Evolutionary conservation across 2,329 filamentous ascomycete species (phyloP).

Genomic region (Trichoderma lentiforme): DNA sequence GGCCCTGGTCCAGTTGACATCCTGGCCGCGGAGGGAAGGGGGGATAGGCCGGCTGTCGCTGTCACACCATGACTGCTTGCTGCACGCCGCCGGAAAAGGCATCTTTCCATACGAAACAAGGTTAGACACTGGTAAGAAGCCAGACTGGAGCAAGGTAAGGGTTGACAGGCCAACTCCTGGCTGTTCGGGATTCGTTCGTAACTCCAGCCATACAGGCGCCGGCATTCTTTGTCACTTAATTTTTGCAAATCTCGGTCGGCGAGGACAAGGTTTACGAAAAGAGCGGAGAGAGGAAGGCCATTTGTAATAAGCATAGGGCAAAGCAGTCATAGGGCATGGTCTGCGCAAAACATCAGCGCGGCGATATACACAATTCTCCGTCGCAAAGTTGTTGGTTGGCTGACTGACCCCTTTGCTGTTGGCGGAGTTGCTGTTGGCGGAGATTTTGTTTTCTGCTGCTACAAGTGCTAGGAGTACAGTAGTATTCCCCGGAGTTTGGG

Average conservation of each 20-base stretch:
- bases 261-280: background rate
- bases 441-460: background rate
- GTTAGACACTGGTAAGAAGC: slow-evolving; percentile 2
- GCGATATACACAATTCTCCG: slow-evolving; percentile 14
- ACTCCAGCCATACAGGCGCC: slow-evolving; percentile 10
- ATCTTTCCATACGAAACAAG: background rate
- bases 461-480: background rate
- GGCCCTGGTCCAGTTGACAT: background rate
- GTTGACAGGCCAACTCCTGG: background rate
- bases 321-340: background rate
- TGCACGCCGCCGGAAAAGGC: slow-evolving; percentile 9
- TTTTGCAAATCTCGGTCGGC: background rate
- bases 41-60: slow-evolving; percentile 11
- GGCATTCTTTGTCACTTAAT: background rate
- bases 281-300: background rate
- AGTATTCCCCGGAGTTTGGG: background rate
- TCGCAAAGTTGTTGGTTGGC: background rate
- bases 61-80: slow-evolving; percentile 15
- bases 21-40: background rate
- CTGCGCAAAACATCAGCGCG: background rate
- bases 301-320: background rate
- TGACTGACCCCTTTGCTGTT: background rate
- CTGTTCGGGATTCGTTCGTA: slow-evolving; percentile 7
- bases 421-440: background rate
- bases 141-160: background rate